These are phyloP conservation scores for Schizopora paradoxa DNA, from an alignment of 1,284 basidiomycete genomes.

Conservation along the genomic window DNA sequence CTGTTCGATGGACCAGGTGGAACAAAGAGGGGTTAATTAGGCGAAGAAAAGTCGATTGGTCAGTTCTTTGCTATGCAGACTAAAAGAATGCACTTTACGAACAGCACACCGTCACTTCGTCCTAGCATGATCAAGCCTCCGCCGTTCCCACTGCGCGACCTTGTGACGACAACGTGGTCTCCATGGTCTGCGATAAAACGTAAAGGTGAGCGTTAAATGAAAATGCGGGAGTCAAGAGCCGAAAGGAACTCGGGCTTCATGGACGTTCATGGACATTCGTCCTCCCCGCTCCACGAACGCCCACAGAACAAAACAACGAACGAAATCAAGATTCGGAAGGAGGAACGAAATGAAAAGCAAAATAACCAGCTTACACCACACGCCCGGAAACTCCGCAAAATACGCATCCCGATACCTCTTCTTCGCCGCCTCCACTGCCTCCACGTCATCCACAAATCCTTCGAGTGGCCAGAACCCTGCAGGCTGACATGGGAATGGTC, in stretches of 20 bases:
- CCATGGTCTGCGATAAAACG: constrained; percentile 52
- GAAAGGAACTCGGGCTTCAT: constrained; percentile 14
- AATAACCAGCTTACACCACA: constrained; percentile 64
- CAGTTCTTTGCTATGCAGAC: constrained; percentile 9
- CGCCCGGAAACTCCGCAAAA: constrained; percentile 62
- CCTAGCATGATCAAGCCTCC: constrained; percentile 84
- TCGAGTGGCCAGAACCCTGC: constrained; percentile 79
- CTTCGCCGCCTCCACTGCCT: constrained; percentile 53
- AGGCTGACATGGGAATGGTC: constrained; percentile 83
- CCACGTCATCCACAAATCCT: constrained; percentile 52
- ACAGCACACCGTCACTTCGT: constrained; percentile 78
- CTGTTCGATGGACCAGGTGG: too few relatives aligned
- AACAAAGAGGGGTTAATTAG: constrained; percentile 21
- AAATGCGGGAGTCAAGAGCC: constrained; percentile 8
- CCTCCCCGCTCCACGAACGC: neutral
- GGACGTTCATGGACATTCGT: neutral
- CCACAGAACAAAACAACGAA: neutral
- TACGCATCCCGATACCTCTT: constrained; percentile 71
- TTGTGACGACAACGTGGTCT: constrained; percentile 69
- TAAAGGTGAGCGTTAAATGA: neutral
- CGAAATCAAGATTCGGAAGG: constrained; percentile 3
- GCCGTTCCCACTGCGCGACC: constrained; percentile 59
- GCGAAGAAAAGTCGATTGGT: constrained; percentile 6
- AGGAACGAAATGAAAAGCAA: neutral
- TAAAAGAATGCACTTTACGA: constrained; percentile 28